Base-by-base conservation (phyloP, 352 stramenopile genomes). In the Globisporangium orthogonon region DNA sequence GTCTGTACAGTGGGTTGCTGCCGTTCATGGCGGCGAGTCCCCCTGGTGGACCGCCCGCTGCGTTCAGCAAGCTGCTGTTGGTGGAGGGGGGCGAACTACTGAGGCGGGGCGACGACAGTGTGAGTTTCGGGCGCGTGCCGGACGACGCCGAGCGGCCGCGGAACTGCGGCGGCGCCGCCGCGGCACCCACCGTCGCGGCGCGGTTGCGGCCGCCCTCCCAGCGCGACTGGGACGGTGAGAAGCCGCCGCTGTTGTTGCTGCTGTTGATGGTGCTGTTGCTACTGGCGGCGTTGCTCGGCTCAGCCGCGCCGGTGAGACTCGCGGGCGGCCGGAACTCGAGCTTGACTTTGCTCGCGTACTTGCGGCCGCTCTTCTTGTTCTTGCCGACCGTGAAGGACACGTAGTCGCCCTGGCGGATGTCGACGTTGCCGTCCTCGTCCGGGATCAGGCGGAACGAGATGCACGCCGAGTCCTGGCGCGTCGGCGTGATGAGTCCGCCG, bases 311-410 rank as follows among this genome's bases (percentile, higher is more conserved):
- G 4, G 77, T 87, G 30, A 85, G 39, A 52, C 70, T 90, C 9
- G 73, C 61, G 4, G 84, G 84, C 15, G 84, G 84, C 43, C 84
- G 84, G 63, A 92, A 94, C 71, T 94, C 84, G 57, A 94, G 67
- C 71, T 91, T 92, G 58, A 94, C 84, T 54, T 94, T 94, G 50
- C 78, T 91, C 43, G 84, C 84, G 57, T 94, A 94, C 60, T 94
- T 94, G 55, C 84, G 84, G 18, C 82, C 84, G 33, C 82, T 92
- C 69, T 94, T 94, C 61, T 94, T 94, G 75, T 94, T 94, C 72
- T 94, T 94, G 33, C 84, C 84, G 31, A 94, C 84, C 0, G 84
- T 94, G 63, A 94, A 94, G 15, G 82, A 92, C 56, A 94, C 84
- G 48, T 94, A 94, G 63, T 94, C 84, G 46, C 84, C 84, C 45